phyloP scores from a whole-genome alignment of 75 land plant species.

The Sequoiadendron giganteum region DNA sequence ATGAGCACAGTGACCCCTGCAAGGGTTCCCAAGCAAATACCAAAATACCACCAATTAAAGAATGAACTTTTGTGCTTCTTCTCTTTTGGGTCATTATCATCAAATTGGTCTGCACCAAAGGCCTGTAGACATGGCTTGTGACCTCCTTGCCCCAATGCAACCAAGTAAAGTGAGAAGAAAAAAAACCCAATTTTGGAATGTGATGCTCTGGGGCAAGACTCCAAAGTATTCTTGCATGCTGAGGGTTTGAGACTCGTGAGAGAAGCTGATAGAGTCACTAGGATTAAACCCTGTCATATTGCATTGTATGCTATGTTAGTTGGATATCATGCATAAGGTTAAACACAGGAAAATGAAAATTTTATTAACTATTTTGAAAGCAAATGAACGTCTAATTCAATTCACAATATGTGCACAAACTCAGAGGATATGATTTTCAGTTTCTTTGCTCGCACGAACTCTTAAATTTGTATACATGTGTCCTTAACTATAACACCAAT shows the following conservation, averaged over 20 bases:
- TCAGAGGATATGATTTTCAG: neutral
- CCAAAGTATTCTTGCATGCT: neutral
- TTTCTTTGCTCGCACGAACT: neutral
- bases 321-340: neutral
- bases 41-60: slow-evolving; percentile 84
- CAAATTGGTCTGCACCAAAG: slow-evolving; percentile 87
- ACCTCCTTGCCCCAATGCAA: slow-evolving; percentile 63
- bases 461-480: neutral
- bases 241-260: slow-evolving; percentile 13
- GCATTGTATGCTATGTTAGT: neutral
- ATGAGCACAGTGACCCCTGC: slow-evolving; percentile 26
- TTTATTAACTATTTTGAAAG: neutral
- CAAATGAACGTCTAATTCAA: neutral
- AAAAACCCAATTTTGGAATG: slow-evolving; percentile 26
- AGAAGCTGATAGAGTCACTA: slow-evolving; percentile 43
- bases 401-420: neutral
- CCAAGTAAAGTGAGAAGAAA: slow-evolving; percentile 43
- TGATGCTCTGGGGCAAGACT: slow-evolving; percentile 11
- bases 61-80: slow-evolving; percentile 50
- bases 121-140: slow-evolving; percentile 82
- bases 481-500: neutral
- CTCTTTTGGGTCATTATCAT: slow-evolving; percentile 34
- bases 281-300: slow-evolving; percentile 35
- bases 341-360: neutral
- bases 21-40: slow-evolving; percentile 27